Base-by-base conservation (phyloP, 306 rosid species). In the Rosa rugosa region DNA sequence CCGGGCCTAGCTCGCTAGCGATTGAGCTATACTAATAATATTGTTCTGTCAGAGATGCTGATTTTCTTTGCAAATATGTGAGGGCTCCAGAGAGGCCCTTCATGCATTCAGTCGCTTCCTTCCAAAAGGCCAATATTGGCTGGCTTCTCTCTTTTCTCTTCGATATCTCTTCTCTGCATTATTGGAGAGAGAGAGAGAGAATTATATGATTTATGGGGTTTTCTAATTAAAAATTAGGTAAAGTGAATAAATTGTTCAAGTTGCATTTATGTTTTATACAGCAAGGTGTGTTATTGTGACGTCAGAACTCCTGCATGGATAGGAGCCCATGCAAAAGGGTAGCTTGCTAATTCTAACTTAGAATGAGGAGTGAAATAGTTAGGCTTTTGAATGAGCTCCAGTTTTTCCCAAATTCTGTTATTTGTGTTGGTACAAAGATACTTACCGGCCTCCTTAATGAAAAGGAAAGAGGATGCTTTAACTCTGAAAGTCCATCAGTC, bases 61-160 rank as follows among this genome's bases (percentile, higher is more conserved):
- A 81, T 84, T 86, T 83, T 82, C 82, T 67, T 67, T 40, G 27
- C 25, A 67, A 65, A 20, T 17, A 67, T 31, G 50, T 65, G 87
- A 50, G 84, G 87, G 83, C 86, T 84, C 78, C 82, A 64, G 25
- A 17, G 70, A 27, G 34, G 25, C 44, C 80, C 46, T 79, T 81
- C 87, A 83, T 84, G 83, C 70, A 77, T 82, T 79, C 84, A 82
- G 79, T 63, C 38, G 79, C 72, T 16, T 89, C 89, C 81, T 36
- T 86, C 87, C 91, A 89, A 86, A 86, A 85, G 82, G 81, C 89
- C 73, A 36, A 83, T 76, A 80, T 85, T 90, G 89, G 88, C 80
- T 83, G 77, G 79, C 70, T 70, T 63, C 38, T 40, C 47, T 67
- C 71, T 40, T n/a, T 9, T 27, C 12, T 4, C 23, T 18, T 16